Evolutionary conservation across 495 filamentous ascomycete genomes (phyloP).

Genomic region (Halenospora varia): DNA sequence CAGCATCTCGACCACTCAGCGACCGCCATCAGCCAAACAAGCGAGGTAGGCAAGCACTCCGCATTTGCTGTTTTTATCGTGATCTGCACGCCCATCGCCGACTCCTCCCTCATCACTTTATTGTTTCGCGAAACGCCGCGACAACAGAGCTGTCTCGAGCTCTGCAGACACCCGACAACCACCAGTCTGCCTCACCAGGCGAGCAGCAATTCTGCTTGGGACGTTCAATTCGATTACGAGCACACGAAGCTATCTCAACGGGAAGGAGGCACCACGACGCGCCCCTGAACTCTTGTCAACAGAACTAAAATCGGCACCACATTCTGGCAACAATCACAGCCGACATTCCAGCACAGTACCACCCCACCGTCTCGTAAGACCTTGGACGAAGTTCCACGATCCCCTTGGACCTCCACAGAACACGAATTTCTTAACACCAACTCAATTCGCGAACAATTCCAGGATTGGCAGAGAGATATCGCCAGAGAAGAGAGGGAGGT

Average conservation of each 20-base stretch:
- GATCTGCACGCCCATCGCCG: background rate
- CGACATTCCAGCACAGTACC: background rate
- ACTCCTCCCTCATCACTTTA: background rate
- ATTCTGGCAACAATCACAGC: background rate
- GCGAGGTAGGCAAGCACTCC: background rate
- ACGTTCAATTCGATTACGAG: background rate
- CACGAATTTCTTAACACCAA: background rate
- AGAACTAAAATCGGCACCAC: background rate
- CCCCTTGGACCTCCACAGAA: background rate
- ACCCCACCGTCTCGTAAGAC: background rate
- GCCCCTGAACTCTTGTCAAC: background rate
- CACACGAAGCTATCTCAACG: background rate
- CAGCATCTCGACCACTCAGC: background rate
- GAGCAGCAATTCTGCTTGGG: background rate
- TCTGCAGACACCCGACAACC: background rate
- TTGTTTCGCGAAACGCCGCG: background rate
- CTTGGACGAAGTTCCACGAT: background rate
- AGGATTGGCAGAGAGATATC: background rate
- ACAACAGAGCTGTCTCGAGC: background rate
- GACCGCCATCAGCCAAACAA: background rate
- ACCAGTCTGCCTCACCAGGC: background rate
- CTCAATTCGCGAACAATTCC: background rate
- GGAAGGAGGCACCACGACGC: background rate
- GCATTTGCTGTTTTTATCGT: background rate
- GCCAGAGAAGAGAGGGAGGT: background rate